Percentiles rank a stretch among this genome's conserved stretches.
phyloP scores from a whole-genome alignment of 495 filamentous ascomycete species.

The Beverwykella pulmonaria region DNA sequence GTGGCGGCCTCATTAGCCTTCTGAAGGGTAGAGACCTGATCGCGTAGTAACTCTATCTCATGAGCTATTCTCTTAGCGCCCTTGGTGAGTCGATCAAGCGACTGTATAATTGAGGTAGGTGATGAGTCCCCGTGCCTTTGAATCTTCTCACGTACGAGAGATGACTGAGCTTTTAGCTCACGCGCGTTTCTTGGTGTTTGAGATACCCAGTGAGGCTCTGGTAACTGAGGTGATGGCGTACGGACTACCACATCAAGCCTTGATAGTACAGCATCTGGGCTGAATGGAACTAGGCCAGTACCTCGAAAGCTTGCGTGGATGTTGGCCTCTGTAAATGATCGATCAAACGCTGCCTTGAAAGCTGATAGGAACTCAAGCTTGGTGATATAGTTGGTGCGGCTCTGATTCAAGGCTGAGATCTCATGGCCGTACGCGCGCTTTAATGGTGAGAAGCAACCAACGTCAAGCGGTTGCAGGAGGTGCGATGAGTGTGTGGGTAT shows the following conservation, averaged over 20 bases:
- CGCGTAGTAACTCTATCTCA: no score
- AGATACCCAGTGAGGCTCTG: conserved; percentile 3
- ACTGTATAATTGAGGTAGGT: conserved; percentile 10
- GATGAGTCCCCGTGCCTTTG: conserved; percentile 7
- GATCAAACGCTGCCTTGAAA: background rate
- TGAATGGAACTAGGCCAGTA: conserved; percentile 16
- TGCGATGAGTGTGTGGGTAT: conserved; percentile 1
- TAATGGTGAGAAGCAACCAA: conserved; percentile 17
- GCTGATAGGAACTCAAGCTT: no score
- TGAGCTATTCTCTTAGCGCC: conserved; percentile 9
- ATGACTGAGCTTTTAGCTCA: no score
- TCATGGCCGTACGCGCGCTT: conserved; percentile 6
- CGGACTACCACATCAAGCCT: conserved; percentile 22
- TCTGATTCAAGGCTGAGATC: background rate
- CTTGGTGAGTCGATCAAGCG: no score
- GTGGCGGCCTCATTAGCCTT: no score
- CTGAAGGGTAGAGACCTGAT: no score
- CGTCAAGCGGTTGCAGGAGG: conserved; percentile 10
- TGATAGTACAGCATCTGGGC: conserved; percentile 19
- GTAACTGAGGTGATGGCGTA: conserved; percentile 8
- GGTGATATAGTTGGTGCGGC: conserved; percentile 10
- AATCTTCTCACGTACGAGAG: conserved; percentile 15
- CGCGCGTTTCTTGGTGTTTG: no score
- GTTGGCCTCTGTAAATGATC: conserved; percentile 16
- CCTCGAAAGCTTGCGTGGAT: conserved; percentile 20